Conservation (phyloP, 257 asterid species). For the Lycium ferocissimum region DNA sequence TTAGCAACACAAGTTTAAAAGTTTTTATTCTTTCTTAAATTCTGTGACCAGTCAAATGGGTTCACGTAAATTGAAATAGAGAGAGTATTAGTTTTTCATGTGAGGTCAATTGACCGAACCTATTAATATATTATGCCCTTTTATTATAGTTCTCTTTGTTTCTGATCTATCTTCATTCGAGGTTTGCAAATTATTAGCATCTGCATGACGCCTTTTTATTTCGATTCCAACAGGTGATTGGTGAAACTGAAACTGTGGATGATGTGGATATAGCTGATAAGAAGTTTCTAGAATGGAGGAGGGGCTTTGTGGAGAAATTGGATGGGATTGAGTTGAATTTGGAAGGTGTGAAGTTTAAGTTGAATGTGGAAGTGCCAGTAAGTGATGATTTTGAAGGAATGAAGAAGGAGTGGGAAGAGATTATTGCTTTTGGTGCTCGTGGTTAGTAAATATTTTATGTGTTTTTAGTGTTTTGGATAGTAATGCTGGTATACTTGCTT, state of each 20-base stretch:
- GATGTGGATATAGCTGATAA: conserved; percentile 57
- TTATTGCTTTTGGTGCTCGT: conserved; percentile 70
- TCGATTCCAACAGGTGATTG: not conserved
- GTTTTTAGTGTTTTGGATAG: not conserved
- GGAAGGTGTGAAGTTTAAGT: conserved; percentile 75
- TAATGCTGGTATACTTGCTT: conserved; percentile 5
- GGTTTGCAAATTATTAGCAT: too few species aligned
- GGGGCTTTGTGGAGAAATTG: conserved; percentile 65
- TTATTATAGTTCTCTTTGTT: too few species aligned
- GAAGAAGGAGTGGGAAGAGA: conserved; percentile 92
- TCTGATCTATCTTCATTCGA: too few species aligned
- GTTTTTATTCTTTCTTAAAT: too few species aligned
- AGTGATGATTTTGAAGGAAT: conserved; percentile 75
- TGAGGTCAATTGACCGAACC: too few species aligned
- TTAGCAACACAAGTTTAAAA: too few species aligned
- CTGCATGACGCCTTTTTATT: too few species aligned
- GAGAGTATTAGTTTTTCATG: too few species aligned
- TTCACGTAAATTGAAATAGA: too few species aligned
- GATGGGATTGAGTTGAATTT: conserved; percentile 88
- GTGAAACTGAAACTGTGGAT: conserved; percentile 29
- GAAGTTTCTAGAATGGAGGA: conserved; percentile 75
- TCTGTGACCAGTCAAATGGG: too few species aligned
- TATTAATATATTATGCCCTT: too few species aligned
- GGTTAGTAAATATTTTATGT: conserved; percentile 50
- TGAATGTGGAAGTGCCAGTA: conserved; percentile 61